Evolutionary conservation across 805 yeast species (phyloP).

Genomic region (Isabelozyma gotoi): DNA sequence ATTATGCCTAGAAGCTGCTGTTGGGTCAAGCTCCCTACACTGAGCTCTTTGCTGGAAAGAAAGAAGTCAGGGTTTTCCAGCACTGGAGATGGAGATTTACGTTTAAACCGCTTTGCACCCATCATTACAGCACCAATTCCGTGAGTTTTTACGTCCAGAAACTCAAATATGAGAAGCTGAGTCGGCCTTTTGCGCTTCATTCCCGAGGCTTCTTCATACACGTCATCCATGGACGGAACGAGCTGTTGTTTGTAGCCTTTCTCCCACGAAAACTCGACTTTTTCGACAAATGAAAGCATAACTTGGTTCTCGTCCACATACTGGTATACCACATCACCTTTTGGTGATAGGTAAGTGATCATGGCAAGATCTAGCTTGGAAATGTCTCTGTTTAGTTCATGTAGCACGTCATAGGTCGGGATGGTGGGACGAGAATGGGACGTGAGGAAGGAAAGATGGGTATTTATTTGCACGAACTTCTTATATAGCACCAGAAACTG

Average conservation of each 20-base stretch:
- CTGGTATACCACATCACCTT: slow-evolving; percentile 61
- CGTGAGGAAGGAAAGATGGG: slow-evolving; percentile 40
- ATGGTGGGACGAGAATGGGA: slow-evolving; percentile 34
- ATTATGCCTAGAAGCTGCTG: slow-evolving; percentile 64
- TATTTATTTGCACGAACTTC: slow-evolving; percentile 27
- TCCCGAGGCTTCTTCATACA: slow-evolving; percentile 55
- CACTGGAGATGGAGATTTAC: neutral
- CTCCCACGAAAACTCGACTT: slow-evolving; percentile 36
- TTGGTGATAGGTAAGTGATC: slow-evolving; percentile 61
- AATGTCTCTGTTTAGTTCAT: slow-evolving; percentile 28
- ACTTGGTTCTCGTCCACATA: slow-evolving; percentile 79
- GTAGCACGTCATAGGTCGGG: slow-evolving; percentile 29
- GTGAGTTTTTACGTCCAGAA: slow-evolving; percentile 65
- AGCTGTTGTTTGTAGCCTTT: slow-evolving; percentile 34
- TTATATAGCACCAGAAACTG: slow-evolving; percentile 8
- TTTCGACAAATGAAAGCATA: slow-evolving; percentile 41
- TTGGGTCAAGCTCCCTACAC: slow-evolving; percentile 50
- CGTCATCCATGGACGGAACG: slow-evolving; percentile 44
- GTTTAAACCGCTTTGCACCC: slow-evolving; percentile 5
- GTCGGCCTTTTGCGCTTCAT: slow-evolving; percentile 32
- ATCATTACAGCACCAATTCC: slow-evolving; percentile 34
- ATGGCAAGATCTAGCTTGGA: slow-evolving; percentile 60
- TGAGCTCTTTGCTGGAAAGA: slow-evolving; percentile 40
- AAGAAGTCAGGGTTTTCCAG: slow-evolving; percentile 20
- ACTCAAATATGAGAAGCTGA: slow-evolving; percentile 71